Percentiles rank a stretch among this genome's conserved stretches.
Evolutionary conservation across 2,329 filamentous ascomycete species (phyloP).

Genomic region (Metarhizium brunneum): DNA sequence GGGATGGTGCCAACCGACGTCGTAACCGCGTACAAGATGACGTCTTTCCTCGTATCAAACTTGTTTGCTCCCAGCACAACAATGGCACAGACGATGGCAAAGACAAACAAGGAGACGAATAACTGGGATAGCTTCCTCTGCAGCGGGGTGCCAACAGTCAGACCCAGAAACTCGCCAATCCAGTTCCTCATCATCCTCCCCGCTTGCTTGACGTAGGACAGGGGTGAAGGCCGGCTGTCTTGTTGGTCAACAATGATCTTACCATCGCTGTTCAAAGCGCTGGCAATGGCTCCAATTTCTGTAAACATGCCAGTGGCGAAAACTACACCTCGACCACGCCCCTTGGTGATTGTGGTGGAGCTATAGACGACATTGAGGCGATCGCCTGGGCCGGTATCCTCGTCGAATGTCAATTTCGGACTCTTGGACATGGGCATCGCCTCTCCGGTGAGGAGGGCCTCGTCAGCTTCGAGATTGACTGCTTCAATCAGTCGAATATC

Average conservation of each 20-base stretch:
- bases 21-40: conserved; percentile 29
- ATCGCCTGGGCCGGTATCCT: conserved; percentile 33
- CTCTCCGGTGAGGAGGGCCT: conserved; percentile 50
- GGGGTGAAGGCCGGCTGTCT: neutral
- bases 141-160: conserved; percentile 53
- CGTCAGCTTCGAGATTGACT: conserved; percentile 55
- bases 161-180: conserved; percentile 32
- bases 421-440: conserved; percentile 44
- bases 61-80: conserved; percentile 29
- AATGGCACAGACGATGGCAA: conserved; percentile 34
- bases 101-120: conserved; percentile 53
- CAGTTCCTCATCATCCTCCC: conserved; percentile 6
- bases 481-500: conserved; percentile 41
- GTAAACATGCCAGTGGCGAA: conserved; percentile 48
- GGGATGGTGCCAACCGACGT: conserved; percentile 35
- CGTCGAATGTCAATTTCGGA: conserved; percentile 27
- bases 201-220: neutral
- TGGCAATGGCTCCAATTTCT: conserved; percentile 48
- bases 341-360: conserved; percentile 41
- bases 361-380: conserved; percentile 48
- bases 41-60: conserved; percentile 22
- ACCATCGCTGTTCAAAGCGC: conserved; percentile 13
- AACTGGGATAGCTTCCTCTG: conserved; percentile 60
- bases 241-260: conserved; percentile 1
- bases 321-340: conserved; percentile 47